Percentiles rank a stretch among this genome's conserved stretches.
Conservation (phyloP, 169 alveolate species). For the Cryptosporidium parvum region DNA sequence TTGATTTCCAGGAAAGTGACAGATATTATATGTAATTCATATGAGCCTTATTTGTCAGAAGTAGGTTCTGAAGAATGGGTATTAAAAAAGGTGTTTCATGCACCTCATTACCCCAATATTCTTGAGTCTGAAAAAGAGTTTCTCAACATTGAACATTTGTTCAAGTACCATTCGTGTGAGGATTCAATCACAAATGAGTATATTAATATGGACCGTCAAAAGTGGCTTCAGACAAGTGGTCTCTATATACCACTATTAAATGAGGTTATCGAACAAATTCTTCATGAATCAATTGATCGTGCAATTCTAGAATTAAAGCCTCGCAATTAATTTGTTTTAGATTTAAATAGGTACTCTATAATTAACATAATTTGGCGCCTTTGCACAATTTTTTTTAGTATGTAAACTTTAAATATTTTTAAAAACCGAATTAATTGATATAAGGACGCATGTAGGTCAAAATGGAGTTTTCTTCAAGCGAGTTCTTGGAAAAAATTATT, state of each 20-base stretch:
- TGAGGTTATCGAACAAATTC: constrained; percentile 19
- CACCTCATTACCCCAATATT: constrained; percentile 67
- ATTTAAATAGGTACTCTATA: too few relatives aligned
- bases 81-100: constrained; percentile 52
- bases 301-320: constrained; percentile 1
- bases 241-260: constrained; percentile 46
- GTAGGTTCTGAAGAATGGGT: constrained; percentile 54
- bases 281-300: constrained; percentile 24
- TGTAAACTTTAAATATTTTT: not conserved
- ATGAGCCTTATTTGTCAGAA: constrained; percentile 68
- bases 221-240: constrained; percentile 28
- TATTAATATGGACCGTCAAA: constrained; percentile 16
- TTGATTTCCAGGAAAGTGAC: constrained; percentile 9
- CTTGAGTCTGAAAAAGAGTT: constrained; percentile 68
- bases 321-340: not conserved
- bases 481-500: constrained; percentile 17
- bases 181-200: constrained; percentile 27
- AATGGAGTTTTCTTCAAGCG: constrained; percentile 32
- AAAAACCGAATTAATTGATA: too few relatives aligned
- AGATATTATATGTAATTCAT: constrained; percentile 11
- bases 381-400: not conserved
- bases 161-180: constrained; percentile 67
- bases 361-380: not conserved
- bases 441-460: not conserved
- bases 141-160: constrained; percentile 60